Evolutionary conservation across 805 yeast species (phyloP).

Genomic region (Suhomyces sp.): DNA sequence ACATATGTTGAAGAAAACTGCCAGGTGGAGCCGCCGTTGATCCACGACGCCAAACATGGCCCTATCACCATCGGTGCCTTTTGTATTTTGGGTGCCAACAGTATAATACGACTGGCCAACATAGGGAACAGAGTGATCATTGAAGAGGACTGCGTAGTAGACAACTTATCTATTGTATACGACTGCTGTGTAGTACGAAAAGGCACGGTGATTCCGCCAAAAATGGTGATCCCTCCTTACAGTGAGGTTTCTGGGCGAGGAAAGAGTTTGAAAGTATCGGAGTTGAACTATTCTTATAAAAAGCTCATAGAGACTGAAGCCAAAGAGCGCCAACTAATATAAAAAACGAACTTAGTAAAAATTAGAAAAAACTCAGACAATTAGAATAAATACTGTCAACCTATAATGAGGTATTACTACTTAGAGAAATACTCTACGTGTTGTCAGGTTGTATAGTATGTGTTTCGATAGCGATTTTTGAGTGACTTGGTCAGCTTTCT

Average conservation of each 20-base stretch:
- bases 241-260: slow-evolving; percentile 47
- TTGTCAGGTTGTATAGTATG: no score
- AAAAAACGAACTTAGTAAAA: no score
- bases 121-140: slow-evolving; percentile 51
- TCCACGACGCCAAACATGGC: slow-evolving; percentile 14
- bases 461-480: no score
- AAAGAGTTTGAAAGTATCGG: slow-evolving; percentile 20
- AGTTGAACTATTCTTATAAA: slow-evolving; percentile 31
- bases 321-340: slow-evolving; percentile 15
- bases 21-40: slow-evolving; percentile 28
- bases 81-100: slow-evolving; percentile 36
- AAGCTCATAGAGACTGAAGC: slow-evolving; percentile 38
- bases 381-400: neutral
- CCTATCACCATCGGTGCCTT: slow-evolving; percentile 47
- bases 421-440: no score
- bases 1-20: slow-evolving; percentile 35
- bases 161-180: slow-evolving; percentile 38
- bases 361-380: neutral
- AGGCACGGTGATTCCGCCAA: slow-evolving; percentile 41
- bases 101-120: slow-evolving; percentile 32
- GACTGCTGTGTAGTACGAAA: slow-evolving; percentile 51
- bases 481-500: no score
- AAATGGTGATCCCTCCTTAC: slow-evolving; percentile 50
- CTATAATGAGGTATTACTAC: no score
- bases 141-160: slow-evolving; percentile 40